Percentiles rank a stretch among this genome's conserved stretches.
Conservation (phyloP, 1,284 basidiomycete genomes). For the Trichosporon faecale region DNA sequence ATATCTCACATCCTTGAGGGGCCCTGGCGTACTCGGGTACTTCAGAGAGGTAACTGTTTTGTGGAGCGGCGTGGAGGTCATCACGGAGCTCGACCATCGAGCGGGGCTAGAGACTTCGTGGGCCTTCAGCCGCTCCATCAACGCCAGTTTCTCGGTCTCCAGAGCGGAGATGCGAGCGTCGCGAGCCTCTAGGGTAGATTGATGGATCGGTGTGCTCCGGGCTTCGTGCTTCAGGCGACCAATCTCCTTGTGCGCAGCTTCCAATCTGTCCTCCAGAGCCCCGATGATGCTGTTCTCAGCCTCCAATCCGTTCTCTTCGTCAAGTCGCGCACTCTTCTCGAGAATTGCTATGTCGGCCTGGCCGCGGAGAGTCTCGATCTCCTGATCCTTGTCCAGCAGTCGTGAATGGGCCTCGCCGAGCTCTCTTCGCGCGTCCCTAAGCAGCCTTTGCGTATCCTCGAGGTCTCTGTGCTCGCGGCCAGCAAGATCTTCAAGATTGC, state of each 20-base stretch:
- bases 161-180: conserved; percentile 44
- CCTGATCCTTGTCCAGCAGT: background rate
- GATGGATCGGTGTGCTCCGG: conserved; percentile 39
- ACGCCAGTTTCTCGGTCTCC: conserved; percentile 41
- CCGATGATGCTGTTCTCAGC: conserved; percentile 25
- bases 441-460: background rate
- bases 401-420: background rate
- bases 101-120: background rate
- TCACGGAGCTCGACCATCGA: conserved; percentile 15
- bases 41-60: conserved; percentile 38
- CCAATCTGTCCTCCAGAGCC: conserved; percentile 68
- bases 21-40: conserved; percentile 47
- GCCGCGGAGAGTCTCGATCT: background rate
- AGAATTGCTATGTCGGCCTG: background rate
- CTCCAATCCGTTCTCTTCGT: background rate
- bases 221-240: conserved; percentile 67
- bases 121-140: conserved; percentile 29
- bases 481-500: background rate
- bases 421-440: background rate
- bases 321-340: background rate
- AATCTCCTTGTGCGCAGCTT: conserved; percentile 75
- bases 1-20: conserved; percentile 41
- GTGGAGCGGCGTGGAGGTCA: conserved; percentile 35
- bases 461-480: background rate
- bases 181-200: conserved; percentile 36